Evolutionary conservation across 805 yeast genomes (phyloP), one percentile per base, ranked within the genome.

Genomic region (Blastobotrys parvus): DNA sequence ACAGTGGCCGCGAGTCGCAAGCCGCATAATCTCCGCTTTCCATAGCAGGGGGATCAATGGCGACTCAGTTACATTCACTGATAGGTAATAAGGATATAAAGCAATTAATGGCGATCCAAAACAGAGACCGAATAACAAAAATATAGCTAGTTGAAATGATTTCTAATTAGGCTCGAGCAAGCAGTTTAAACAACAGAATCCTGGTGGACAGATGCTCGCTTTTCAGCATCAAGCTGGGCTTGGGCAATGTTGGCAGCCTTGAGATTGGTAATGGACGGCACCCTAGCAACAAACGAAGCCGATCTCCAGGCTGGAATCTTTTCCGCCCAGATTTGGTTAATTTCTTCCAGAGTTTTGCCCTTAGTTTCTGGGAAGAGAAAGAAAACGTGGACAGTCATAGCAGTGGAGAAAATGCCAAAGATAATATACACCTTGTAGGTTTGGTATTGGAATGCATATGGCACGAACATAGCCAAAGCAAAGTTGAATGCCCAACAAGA

Each of bases 281-380:
- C 27, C 33, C 47, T 11, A 6, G 75, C 61, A 39, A 76, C 83
- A 89, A 90, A 84, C 33, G 76, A 78, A 47, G 75, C 76, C 32
- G 92, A 88, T 60, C 90, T 90, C 90, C 92, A 85, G 18, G 90
- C 74, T 3, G 84, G 71, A 6, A 90, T 40, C 31, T 48, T 45
- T 27, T 47, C 47, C n/a, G 42, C 54, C 94, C 65, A 82, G 82
- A 67, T 52, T 38, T 53, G 55, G 35, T 52, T 52, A 38, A 53
- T 52, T 39, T 52, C 56, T 38, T 51, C 83, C 61, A 77, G 69
- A 44, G 57, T 44, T 41, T 45, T 42, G 33, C 54, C 56, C 42
- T 50, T 50, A 52, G n/a, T n/a, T n/a, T n/a, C n/a, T n/a, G n/a
- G n/a, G n/a, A n/a, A n/a, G n/a, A n/a, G n/a, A n/a, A n/a, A 22